These are phyloP conservation scores for Reticulascus tulasneorum DNA, from an alignment of 2,329 filamentous ascomycete species.

Conservation along the genomic window DNA sequence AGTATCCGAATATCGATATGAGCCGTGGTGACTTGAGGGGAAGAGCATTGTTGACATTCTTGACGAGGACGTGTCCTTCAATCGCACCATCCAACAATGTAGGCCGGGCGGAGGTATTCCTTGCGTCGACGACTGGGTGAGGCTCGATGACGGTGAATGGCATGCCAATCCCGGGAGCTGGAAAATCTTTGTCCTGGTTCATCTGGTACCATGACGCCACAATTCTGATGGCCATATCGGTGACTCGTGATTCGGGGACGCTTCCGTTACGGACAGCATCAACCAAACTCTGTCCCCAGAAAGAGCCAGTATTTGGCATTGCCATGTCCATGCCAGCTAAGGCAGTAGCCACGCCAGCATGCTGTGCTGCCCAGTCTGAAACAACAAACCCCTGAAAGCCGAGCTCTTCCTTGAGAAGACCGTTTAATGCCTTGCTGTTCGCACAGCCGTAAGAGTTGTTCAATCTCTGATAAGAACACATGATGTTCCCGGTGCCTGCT, in stretches of 20 bases:
- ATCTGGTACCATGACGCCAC: constrained; percentile 48
- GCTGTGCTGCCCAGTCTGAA: constrained; percentile 46
- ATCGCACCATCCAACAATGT: constrained; percentile 38
- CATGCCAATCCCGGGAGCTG: constrained; percentile 41
- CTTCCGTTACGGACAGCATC: constrained; percentile 54
- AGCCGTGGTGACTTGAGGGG: constrained; percentile 48
- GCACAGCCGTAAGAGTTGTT: constrained; percentile 18
- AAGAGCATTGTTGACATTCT: constrained; percentile 62
- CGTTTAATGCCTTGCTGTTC: constrained; percentile 1
- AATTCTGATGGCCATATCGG: constrained; percentile 59
- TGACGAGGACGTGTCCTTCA: constrained; percentile 66
- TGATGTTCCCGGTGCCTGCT: constrained; percentile 55
- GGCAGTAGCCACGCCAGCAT: constrained; percentile 41
- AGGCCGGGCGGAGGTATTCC: constrained; percentile 38
- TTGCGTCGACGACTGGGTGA: constrained; percentile 34
- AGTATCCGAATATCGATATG: constrained; percentile 7
- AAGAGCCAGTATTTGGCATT: constrained; percentile 53
- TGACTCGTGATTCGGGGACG: constrained; percentile 48
- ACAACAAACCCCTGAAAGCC: constrained; percentile 1
- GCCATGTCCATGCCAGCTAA: constrained; percentile 55
- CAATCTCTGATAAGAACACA: constrained; percentile 57
- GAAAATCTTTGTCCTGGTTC: constrained; percentile 51
- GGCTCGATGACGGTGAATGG: constrained; percentile 9
- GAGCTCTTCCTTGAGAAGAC: constrained; percentile 3
- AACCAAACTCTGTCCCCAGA: constrained; percentile 41